Evolutionary conservation across 2,329 filamentous ascomycete species (phyloP), one percentile per base, ranked within the genome.

Genomic region (Trichoderma sp.): DNA sequence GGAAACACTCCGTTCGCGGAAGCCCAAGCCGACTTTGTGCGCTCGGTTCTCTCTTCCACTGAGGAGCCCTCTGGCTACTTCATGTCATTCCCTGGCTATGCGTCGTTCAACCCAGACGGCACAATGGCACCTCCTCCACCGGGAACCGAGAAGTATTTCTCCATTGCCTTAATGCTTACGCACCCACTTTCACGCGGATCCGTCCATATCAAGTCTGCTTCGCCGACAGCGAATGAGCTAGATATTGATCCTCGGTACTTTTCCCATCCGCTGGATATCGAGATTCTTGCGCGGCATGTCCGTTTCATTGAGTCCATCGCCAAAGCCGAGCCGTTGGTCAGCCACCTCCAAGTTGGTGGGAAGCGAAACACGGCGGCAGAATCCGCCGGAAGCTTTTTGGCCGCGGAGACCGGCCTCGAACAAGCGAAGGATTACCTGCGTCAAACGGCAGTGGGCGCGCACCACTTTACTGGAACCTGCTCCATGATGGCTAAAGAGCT

Each of bases 131-230:
- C 53, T 43, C 78, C 53, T 56, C 67, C 59, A 70, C 74, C 61
- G 69, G 67, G 70, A 74, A 76, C 80, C 4, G 78, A 82, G 69
- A 85, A 89, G 72, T 87, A 86, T 75, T 81, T 88, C 62, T 85
- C 86, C 21, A 79, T 86, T 70, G 85, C 84, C 72, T 82, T 84
- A 1, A 86, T 88, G 71, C 86, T 88, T 24, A 85, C 86, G 52
- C 89, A 90, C 70, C 88, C 88, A 0, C 85, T 87, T 74, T 88
- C 86, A 1, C 83, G 87, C 0, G 89, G 89, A 5, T 81, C 82
- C 49, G 84, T 88, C 68, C 89, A 90, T 78, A 87, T 90, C 70
- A 78, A 78, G 13, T 70, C 68, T 21, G 62, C 68, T 35, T 53
- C 47, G 11, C 40, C 31, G 21, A 29, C 64, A 10, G 53, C 64